Percentiles rank a stretch among this genome's conserved stretches.
phyloP scores from a whole-genome alignment of 2,329 filamentous ascomycete genomes.

The Pleoardoris graminearum region DNA sequence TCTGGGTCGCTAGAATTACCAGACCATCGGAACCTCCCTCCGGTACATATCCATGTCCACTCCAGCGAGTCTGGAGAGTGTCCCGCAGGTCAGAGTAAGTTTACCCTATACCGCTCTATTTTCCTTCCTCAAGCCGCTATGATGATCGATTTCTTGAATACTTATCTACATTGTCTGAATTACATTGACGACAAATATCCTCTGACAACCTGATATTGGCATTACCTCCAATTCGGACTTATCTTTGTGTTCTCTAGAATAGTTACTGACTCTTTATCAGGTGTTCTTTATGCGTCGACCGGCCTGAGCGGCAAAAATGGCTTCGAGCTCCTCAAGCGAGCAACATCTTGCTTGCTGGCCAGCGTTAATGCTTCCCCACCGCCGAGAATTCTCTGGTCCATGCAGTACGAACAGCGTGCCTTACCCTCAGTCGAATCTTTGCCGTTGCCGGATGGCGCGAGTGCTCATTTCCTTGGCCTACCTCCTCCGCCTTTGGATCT shows the following conservation, averaged over 20 bases:
- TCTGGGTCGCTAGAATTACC: conserved; percentile 55
- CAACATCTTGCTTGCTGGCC: conserved; percentile 50
- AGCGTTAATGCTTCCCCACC: conserved; percentile 38
- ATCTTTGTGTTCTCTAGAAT: background rate
- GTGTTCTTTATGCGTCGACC: conserved; percentile 61
- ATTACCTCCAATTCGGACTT: conserved; percentile 8
- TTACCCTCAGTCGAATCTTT: background rate
- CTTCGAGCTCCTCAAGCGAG: conserved; percentile 44
- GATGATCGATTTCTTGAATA: conserved; percentile 87
- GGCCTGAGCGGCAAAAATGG: conserved; percentile 42
- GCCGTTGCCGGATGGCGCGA: conserved; percentile 31
- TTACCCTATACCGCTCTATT: conserved; percentile 11
- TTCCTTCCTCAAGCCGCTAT: conserved; percentile 54
- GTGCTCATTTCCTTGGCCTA: conserved; percentile 59
- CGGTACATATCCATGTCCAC: conserved; percentile 69
- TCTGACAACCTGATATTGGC: conserved; percentile 85
- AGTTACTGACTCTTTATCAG: conserved; percentile 42
- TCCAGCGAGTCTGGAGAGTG: conserved; percentile 94
- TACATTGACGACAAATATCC: conserved; percentile 78
- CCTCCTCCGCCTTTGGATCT: conserved; percentile 65
- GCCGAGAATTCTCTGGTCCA: conserved; percentile 55
- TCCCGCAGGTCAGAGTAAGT: conserved; percentile 87
- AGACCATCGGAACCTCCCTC: conserved; percentile 40
- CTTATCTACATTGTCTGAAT: conserved; percentile 99
- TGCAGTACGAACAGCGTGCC: conserved; percentile 55